phyloP scores from a whole-genome alignment of 352 stramenopile genomes.

The Phytophthora quininea region DNA sequence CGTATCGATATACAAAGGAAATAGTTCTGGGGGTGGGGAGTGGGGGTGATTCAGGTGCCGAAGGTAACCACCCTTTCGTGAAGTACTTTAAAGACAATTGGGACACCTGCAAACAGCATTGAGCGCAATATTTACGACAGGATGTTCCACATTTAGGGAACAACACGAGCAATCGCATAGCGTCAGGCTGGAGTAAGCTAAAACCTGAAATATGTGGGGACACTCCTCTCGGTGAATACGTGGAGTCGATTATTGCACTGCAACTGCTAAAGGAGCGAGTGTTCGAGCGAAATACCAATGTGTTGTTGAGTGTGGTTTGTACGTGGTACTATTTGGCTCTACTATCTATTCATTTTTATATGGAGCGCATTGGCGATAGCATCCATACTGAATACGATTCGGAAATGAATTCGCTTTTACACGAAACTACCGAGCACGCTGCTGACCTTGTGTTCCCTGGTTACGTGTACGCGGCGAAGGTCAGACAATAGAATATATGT shows the following conservation, averaged over 20 bases:
- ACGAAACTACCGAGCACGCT: neutral
- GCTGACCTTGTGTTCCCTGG: neutral
- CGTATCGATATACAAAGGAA: neutral
- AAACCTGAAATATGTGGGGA: constrained; percentile 3
- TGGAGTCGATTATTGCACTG: constrained; percentile 6
- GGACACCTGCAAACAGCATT: constrained; percentile 4
- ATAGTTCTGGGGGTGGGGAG: neutral
- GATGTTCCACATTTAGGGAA: constrained; percentile 13
- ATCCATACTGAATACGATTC: constrained; percentile 1
- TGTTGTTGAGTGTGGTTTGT: neutral
- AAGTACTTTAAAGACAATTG: constrained; percentile 12
- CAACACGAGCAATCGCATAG: constrained; percentile 17
- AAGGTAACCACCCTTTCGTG: neutral
- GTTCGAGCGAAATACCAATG: constrained; percentile 7
- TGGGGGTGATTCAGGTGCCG: neutral
- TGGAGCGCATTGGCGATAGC: neutral
- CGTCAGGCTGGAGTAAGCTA: constrained; percentile 4
- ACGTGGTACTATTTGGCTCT: neutral
- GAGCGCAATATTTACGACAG: constrained; percentile 6
- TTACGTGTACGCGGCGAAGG: neutral
- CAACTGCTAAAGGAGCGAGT: neutral
- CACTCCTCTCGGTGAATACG: constrained; percentile 8
- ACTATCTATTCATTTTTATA: neutral
- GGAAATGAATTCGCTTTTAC: neutral
- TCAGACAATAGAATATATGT: neutral